Evolutionary conservation across 371 early-diverging fungal species (phyloP).

Genomic region (Cokeromyces recurvatus): DNA sequence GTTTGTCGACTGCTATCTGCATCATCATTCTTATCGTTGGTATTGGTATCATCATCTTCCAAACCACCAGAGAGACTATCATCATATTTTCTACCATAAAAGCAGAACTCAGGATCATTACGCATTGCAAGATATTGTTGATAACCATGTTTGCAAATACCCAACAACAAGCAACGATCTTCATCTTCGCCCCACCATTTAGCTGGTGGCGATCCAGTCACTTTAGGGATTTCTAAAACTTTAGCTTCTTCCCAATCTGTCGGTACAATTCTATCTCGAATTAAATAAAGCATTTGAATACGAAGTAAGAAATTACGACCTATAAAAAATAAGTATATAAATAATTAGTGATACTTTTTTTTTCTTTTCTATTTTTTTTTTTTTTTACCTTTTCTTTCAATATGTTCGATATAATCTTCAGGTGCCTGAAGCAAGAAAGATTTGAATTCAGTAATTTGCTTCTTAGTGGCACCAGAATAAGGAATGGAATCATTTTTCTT

Average conservation of each 20-base stretch:
- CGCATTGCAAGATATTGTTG: slow-evolving; percentile 60
- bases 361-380: background rate
- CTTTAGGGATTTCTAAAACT: slow-evolving; percentile 51
- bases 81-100: slow-evolving; percentile 47
- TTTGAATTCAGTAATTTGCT: slow-evolving; percentile 53
- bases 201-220: slow-evolving; percentile 55
- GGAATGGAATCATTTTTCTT: slow-evolving; percentile 41
- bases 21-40: slow-evolving; percentile 18
- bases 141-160: slow-evolving; percentile 79
- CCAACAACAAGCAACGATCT: slow-evolving; percentile 72
- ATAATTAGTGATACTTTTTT: background rate
- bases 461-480: slow-evolving; percentile 53
- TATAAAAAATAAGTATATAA: background rate
- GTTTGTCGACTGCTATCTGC: slow-evolving; percentile 15
- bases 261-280: slow-evolving; percentile 62
- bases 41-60: slow-evolving; percentile 29
- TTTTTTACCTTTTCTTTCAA: slow-evolving; percentile 49
- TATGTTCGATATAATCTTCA: slow-evolving; percentile 65
- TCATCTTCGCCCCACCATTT: slow-evolving; percentile 75
- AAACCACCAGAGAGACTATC: slow-evolving; percentile 32
- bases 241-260: slow-evolving; percentile 52
- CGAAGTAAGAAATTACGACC: slow-evolving; percentile 65
- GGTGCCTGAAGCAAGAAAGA: slow-evolving; percentile 65
- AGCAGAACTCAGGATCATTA: slow-evolving; percentile 65
- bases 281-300: slow-evolving; percentile 67